These are phyloP conservation scores for Phytophthora cryptogea DNA, from an alignment of 352 stramenopile species.

Conservation along the genomic window DNA sequence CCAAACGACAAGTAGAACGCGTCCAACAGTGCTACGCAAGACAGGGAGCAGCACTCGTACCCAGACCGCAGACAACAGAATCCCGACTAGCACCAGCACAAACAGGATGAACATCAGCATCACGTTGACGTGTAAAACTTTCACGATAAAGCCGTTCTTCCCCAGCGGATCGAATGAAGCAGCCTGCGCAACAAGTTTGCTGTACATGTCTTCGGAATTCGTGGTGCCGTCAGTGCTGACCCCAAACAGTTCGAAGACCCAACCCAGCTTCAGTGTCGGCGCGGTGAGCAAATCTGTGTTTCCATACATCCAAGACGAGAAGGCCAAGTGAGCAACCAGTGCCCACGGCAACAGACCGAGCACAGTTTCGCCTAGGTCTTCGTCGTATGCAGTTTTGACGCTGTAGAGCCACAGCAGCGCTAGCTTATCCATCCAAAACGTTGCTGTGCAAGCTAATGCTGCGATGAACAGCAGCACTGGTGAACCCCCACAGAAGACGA, in stretches of 20 bases:
- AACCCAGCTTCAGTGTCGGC: slow-evolving; percentile 47
- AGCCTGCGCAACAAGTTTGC: slow-evolving; percentile 44
- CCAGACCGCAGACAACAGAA: slow-evolving; percentile 69
- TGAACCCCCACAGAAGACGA: slow-evolving; percentile 81
- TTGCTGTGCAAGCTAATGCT: slow-evolving; percentile 55
- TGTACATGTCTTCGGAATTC: slow-evolving; percentile 46
- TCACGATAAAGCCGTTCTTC: slow-evolving; percentile 63
- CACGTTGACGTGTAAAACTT: slow-evolving; percentile 71
- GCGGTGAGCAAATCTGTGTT: slow-evolving; percentile 72
- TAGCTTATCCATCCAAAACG: slow-evolving; percentile 86
- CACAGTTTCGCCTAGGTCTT: slow-evolving; percentile 67
- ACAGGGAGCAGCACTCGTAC: slow-evolving; percentile 54
- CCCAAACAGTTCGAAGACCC: slow-evolving; percentile 43
- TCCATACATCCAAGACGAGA: slow-evolving; percentile 87
- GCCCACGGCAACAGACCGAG: slow-evolving; percentile 70
- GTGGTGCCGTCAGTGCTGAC: slow-evolving; percentile 35
- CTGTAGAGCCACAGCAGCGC: slow-evolving; percentile 76
- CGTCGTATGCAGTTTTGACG: slow-evolving; percentile 82
- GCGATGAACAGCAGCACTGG: slow-evolving; percentile 83
- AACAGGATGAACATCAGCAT: slow-evolving; percentile 80
- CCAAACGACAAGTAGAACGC: slow-evolving; percentile 42
- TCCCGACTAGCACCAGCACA: slow-evolving; percentile 44
- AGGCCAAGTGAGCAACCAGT: slow-evolving; percentile 66
- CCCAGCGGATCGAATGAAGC: slow-evolving; percentile 54
- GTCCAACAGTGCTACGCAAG: slow-evolving; percentile 43